Base-by-base conservation (phyloP, 2,329 filamentous ascomycete species). In the Xylariaceae sp. region DNA sequence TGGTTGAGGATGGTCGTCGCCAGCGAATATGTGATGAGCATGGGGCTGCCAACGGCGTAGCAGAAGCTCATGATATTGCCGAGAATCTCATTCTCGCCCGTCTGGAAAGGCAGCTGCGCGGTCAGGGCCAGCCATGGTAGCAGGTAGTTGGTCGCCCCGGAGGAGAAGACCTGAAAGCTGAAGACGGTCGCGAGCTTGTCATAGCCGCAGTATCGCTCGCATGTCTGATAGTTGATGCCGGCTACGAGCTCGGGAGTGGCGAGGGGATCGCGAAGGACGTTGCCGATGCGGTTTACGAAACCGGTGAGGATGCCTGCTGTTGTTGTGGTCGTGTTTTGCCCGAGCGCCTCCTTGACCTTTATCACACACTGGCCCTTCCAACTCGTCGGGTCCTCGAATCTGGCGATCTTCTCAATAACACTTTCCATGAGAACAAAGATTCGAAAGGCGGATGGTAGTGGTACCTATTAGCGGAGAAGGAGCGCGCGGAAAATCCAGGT, bases 41-140 rank as follows among this genome's bases (percentile, higher is more conserved):
- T 40, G 2, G 47, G 49, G 16, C 49, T 51, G 0, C 49, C 49
- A 18, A 51, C 34, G 2, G 47, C 42, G 11, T 48, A 40, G 30
- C 44, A 48, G 15, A 51, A 47, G 31, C 49, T 46, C 36, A 51
- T 41, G 26, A 48, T 33, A 31, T 44, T 37, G 12, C 41, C 37
- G 8, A 42, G 19, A 11, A 43, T 35, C 9, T 45, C 40, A 35
- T 48, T 33, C 24, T 48, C 42, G 2, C 47, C 47, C 2, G 49
- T 46, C 38, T 51, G 47, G 18, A 48, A 51, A 2, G 47, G 49
- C 4, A 51, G 47, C 38, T 51, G 49, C 9, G 47, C 44, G 5
- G 47, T 46, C 3, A 51, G 40, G 9, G 49, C 47, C n/a, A 51
- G 40, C 49, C 49, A 51, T 6, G 49, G 47, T 3, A 51, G 40